A percentile compares a stretch with the other conserved stretches of the same genome.
These are phyloP conservation scores for Bipolaris oryzae DNA, from an alignment of 2,329 filamentous ascomycete species.

Conservation along the genomic window DNA sequence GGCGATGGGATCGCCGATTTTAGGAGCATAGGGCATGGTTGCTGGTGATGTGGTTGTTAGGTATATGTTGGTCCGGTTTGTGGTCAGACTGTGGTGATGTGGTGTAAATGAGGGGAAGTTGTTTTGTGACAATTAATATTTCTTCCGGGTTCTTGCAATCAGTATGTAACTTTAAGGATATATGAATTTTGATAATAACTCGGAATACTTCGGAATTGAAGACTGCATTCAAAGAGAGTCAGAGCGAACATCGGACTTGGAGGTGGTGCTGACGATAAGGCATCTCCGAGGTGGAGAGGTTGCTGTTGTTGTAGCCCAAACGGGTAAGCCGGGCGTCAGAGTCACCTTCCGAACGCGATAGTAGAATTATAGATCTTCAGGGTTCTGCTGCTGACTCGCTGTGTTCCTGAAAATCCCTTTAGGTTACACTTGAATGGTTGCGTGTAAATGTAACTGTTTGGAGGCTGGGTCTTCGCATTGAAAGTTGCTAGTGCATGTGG, in stretches of 20 bases:
- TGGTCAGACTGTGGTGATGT: neutral
- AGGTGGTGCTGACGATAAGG: slow-evolving; percentile 2
- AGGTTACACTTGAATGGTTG: neutral
- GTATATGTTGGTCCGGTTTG: too few relatives aligned
- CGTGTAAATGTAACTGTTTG: neutral
- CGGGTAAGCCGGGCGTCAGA: slow-evolving; percentile 19
- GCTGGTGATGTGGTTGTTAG: neutral
- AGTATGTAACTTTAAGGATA: too few relatives aligned
- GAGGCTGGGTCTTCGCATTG: neutral
- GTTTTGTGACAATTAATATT: neutral
- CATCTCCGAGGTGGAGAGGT: slow-evolving; percentile 6
- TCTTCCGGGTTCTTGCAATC: too few relatives aligned
- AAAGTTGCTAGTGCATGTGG: too few relatives aligned
- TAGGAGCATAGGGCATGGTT: slow-evolving; percentile 47
- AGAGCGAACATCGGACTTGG: slow-evolving; percentile 9
- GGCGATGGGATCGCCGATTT: slow-evolving; percentile 52
- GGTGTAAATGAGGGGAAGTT: neutral
- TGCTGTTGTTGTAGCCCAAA: slow-evolving; percentile 10
- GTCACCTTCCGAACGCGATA: slow-evolving; percentile 12
- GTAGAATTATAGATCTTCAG: neutral
- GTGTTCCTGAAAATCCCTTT: neutral
- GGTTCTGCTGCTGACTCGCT: neutral
- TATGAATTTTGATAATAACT: too few relatives aligned
- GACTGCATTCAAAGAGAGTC: neutral
- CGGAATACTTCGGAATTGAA: too few relatives aligned